These are phyloP conservation scores for Ettlia oleoabundans DNA, from an alignment of 139 green algal species.

Conservation along the genomic window DNA sequence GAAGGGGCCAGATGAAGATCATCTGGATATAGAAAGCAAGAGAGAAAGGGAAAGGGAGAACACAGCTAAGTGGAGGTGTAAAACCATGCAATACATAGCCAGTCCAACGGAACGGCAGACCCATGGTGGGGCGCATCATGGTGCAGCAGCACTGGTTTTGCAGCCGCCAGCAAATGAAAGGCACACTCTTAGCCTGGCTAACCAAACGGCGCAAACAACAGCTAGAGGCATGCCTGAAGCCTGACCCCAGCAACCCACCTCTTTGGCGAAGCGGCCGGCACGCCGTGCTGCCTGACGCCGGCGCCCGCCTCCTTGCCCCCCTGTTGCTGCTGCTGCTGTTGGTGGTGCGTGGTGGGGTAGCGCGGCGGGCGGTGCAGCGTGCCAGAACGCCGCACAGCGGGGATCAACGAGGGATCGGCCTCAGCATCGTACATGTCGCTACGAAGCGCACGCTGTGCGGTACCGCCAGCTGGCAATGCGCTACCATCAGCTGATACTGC, in stretches of 20 bases:
- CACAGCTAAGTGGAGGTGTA: no score
- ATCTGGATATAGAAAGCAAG: no score
- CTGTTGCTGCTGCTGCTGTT: not conserved
- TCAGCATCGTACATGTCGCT: not conserved
- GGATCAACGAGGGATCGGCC: not conserved
- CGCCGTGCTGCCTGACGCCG: not conserved
- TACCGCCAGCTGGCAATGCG: not conserved
- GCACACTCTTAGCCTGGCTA: not conserved
- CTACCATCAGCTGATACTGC: not conserved
- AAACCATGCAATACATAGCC: no score
- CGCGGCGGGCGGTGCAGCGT: constrained; percentile 16
- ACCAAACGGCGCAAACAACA: no score
- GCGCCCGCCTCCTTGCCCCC: not conserved
- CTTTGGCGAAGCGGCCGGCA: not conserved
- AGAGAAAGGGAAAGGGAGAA: no score
- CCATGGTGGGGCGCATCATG: no score
- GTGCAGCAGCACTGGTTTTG: not conserved
- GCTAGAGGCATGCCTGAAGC: not conserved
- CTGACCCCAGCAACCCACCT: not conserved
- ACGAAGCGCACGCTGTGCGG: not conserved
- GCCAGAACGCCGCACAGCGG: constrained; percentile 4
- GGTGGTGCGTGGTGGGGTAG: not conserved
- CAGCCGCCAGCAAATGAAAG: not conserved
- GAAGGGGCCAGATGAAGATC: no score
- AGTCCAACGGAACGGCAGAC: no score